Evolutionary conservation across 2,329 filamentous ascomycete species (phyloP), one percentile per base, ranked within the genome.

Genomic region (Pseudogymnoascus pannorum): DNA sequence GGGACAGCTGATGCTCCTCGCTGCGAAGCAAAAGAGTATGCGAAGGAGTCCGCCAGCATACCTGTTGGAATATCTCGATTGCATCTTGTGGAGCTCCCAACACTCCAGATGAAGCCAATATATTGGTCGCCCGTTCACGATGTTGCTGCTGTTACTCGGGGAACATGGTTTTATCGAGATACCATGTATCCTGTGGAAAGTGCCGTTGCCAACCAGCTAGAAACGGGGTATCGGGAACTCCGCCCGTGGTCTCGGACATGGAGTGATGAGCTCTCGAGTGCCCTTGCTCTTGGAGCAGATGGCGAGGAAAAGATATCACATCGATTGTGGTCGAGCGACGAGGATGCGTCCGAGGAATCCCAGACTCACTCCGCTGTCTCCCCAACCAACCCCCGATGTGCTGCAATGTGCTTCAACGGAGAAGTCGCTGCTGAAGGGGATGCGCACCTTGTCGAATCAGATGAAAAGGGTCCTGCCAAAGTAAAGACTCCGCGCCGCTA

Each of bases 71-170:
- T 94, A 5, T 96, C 92, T n/a, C 84, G 92, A 66, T 78, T 99
- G 62, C 93, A 99, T 72, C 83, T 92, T 69, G 93, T 97, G 1
- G 86, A 89, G 62, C 79, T 97, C 67, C 92, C 93, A 20, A 83
- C 83, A 60, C 76, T 96, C 33, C 81, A 90, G 69, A 96, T 99
- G 92, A 91, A 92, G 73, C 94, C 94, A 0, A 97, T 97, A 63
- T 99, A 99, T 72, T 99, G 94, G 94, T 92, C 88, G 16, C 93
- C 94, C 6, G 82, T 97, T 31, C 92, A 96, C 68, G 94, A 97
- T 70, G 83, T 95, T 31, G 88, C 91, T 5, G 80, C 86, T 35
- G 92, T 97, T 1, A 81, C 88, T 62, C 82, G 94, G 66, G 92
- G 89, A 0, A 97, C 93, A 0, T 99, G 94, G 94, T 99, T 99